Base-by-base conservation (phyloP, 768 basidiomycete genomes). In the Sporobolomyces phaffii region DNA sequence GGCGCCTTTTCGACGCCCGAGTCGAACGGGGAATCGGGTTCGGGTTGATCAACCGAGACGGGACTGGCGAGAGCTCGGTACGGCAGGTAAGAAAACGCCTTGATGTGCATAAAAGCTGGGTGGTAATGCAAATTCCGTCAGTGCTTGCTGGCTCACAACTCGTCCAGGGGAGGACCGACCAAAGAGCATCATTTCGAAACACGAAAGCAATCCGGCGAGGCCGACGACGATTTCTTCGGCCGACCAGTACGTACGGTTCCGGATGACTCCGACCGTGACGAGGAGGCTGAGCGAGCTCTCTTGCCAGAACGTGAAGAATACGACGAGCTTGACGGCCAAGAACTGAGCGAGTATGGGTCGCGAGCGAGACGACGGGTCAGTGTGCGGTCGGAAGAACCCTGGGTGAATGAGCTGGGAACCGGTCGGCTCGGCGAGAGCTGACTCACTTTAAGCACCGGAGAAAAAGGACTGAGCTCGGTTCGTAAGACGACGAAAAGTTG, bases 151-250 rank as follows among this genome's bases (percentile, higher is more conserved):
- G n/a, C n/a, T n/a, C n/a, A n/a, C n/a, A n/a, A n/a, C n/a, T n/a
- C n/a, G n/a, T n/a, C n/a, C n/a, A n/a, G n/a, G n/a, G n/a, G n/a
- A n/a, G n/a, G n/a, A n/a, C 41, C 50, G 53, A 43, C 60, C 54
- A 65, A 58, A 64, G 63, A 51, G 8, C 54, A 83, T 83, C 88
- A 90, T 89, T 77, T 89, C 87, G 68, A 87, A 82, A 1, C 85
- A 86, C 72, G 87, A 84, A 3, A 86, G 73, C 15, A 89, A 77
- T 0, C 87, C 86, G 20, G 83, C 82, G 45, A 87, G 82, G 6
- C 86, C 88, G 31, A 86, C 85, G 70, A 85, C 84, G 69, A 89
- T 85, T 72, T 88, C 86, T 11, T 83, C 83, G 5, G 86, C 84
- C 2, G 87, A 86, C 87, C 65, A 73, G 62, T 76, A 75, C 29